phyloP scores from a whole-genome alignment of 495 filamentous ascomycete species.

The Aspergillus funiculosus region DNA sequence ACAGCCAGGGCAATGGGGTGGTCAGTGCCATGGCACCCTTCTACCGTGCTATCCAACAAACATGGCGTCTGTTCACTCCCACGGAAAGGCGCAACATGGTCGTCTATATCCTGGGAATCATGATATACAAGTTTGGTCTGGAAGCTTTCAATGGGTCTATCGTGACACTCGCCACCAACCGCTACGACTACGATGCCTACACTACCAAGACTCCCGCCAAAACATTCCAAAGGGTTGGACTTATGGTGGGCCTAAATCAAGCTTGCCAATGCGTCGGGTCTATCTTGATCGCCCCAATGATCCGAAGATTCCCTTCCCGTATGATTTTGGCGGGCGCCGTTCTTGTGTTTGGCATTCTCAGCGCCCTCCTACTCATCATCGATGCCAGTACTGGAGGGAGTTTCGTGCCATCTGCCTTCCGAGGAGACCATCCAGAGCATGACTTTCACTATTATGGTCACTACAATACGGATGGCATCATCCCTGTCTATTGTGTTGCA shows the following conservation, averaged over 20 bases:
- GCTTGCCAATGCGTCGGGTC: constrained; percentile 42
- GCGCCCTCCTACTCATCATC: constrained; percentile 23
- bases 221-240: constrained; percentile 39
- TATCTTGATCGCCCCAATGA: constrained; percentile 41
- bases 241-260: constrained; percentile 40
- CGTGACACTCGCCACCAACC: constrained; percentile 37
- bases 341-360: constrained; percentile 35
- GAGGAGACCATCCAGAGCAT: constrained; percentile 23
- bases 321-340: constrained; percentile 32
- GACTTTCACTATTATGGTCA: constrained; percentile 35
- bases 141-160: constrained; percentile 43
- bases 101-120: constrained; percentile 33
- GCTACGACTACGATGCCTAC: constrained; percentile 38
- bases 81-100: constrained; percentile 34
- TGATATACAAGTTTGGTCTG: constrained; percentile 41
- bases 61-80: constrained; percentile 24
- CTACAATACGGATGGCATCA: constrained; percentile 40
- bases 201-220: constrained; percentile 21
- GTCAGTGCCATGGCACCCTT: constrained; percentile 14
- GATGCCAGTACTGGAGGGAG: constrained; percentile 37
- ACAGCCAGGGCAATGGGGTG: constrained; percentile 11
- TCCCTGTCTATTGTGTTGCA: constrained; percentile 36
- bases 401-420: constrained; percentile 24
- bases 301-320: constrained; percentile 36
- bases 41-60: constrained; percentile 8